Evolutionary conservation across 2,329 filamentous ascomycete species (phyloP).

Genomic region (Neofusicoccum umdonicola): DNA sequence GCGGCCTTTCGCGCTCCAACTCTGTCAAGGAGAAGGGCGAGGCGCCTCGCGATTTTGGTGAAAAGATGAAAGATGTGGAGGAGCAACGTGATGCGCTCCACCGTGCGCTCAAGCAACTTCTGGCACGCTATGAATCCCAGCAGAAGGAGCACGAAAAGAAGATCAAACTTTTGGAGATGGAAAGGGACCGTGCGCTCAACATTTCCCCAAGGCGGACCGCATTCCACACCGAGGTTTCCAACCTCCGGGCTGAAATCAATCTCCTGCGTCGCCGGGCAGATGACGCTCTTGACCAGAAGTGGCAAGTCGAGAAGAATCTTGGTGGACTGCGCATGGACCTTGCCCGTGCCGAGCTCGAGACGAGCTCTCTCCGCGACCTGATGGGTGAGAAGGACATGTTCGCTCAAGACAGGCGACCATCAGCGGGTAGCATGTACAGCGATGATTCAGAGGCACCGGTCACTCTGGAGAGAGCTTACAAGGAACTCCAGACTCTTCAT

Average conservation of each 20-base stretch:
- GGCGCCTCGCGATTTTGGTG: slow-evolving; percentile 61
- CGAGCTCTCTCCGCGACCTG: slow-evolving; percentile 73
- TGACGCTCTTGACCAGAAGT: slow-evolving; percentile 92
- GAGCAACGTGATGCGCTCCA: slow-evolving; percentile 91
- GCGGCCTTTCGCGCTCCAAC: slow-evolving; percentile 52
- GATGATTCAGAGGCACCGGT: slow-evolving; percentile 59
- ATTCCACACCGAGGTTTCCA: slow-evolving; percentile 79
- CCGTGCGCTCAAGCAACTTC: slow-evolving; percentile 76
- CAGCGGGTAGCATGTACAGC: slow-evolving; percentile 24
- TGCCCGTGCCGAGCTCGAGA: slow-evolving; percentile 92
- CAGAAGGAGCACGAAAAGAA: slow-evolving; percentile 80
- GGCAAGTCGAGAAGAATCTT: slow-evolving; percentile 89
- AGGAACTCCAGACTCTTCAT: slow-evolving; percentile 72
- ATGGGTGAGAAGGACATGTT: slow-evolving; percentile 80
- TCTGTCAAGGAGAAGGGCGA: slow-evolving; percentile 35
- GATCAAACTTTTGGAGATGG: slow-evolving; percentile 71
- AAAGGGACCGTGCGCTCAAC: slow-evolving; percentile 71
- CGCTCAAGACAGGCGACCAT: slow-evolving; percentile 58
- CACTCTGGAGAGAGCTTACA: slow-evolving; percentile 71
- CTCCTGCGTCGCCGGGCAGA: slow-evolving; percentile 82
- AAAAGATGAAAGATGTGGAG: slow-evolving; percentile 88
- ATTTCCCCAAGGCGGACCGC: slow-evolving; percentile 70
- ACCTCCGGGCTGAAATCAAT: slow-evolving; percentile 79
- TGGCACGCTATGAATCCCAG: slow-evolving; percentile 82
- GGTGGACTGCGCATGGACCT: slow-evolving; percentile 92